A percentile compares a stretch with the other conserved stretches of the same genome.
Conservation (phyloP, 306 rosid species). For the Vigna angularis region DNA sequence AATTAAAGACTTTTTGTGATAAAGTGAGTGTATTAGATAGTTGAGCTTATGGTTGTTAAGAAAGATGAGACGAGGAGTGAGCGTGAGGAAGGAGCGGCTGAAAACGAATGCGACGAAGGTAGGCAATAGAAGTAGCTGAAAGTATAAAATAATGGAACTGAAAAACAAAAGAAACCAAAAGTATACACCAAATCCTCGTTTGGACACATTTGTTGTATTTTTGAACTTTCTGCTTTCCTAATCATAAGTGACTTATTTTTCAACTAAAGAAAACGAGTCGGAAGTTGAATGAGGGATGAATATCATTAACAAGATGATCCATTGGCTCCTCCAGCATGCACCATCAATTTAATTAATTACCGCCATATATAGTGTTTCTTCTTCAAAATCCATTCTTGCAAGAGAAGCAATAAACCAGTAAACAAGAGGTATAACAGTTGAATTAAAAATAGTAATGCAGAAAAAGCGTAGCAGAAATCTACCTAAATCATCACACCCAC, state of each 20-base stretch:
- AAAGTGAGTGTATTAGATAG: too few relatives aligned
- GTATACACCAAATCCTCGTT: constrained; percentile 20
- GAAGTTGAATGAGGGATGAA: constrained; percentile 38
- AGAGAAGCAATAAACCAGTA: constrained; percentile 28
- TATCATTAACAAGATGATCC: constrained; percentile 40
- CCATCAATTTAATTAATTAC: constrained; percentile 22
- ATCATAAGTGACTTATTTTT: constrained; percentile 41
- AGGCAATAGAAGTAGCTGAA: not conserved
- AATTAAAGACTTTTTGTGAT: too few relatives aligned
- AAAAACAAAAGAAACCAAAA: not conserved
- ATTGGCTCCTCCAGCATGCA: constrained; percentile 43
- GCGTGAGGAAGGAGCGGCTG: not conserved
- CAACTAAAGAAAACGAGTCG: constrained; percentile 9
- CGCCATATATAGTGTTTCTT: not conserved
- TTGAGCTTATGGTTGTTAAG: too few relatives aligned
- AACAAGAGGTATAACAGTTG: constrained; percentile 16
- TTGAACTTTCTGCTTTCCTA: constrained; percentile 40
- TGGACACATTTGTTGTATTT: constrained; percentile 35
- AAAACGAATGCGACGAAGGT: not conserved
- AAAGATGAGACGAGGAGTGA: too few relatives aligned
- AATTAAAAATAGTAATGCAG: constrained; percentile 18
- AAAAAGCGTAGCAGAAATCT: constrained; percentile 18
- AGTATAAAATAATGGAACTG: not conserved
- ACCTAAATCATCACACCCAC: constrained; percentile 37
- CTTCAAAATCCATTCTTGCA: not conserved